phyloP scores from a whole-genome alignment of 495 filamentous ascomycete species.

The Podospora fimiseda region DNA sequence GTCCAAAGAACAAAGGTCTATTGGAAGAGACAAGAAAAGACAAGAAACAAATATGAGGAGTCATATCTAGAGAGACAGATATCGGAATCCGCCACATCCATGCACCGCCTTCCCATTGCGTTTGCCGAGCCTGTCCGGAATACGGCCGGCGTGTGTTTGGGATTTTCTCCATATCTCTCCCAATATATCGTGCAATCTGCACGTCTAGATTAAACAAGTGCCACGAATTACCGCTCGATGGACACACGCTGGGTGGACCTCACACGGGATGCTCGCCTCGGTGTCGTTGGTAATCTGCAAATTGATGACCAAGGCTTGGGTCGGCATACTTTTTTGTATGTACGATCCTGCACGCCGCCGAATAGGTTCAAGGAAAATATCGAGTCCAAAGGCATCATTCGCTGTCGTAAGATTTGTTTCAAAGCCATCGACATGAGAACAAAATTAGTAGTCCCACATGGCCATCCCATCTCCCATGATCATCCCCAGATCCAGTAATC shows the following conservation, averaged over 20 bases:
- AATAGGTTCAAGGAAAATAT: conserved; percentile 9
- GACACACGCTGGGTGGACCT: conserved; percentile 6
- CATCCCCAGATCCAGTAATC: no score
- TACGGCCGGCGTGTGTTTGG: conserved; percentile 11
- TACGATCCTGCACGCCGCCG: conserved; percentile 14
- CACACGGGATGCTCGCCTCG: conserved; percentile 13
- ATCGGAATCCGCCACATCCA: neutral
- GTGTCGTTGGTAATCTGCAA: neutral
- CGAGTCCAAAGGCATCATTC: conserved; percentile 11
- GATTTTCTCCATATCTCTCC: conserved; percentile 9
- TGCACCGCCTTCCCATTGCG: conserved; percentile 1
- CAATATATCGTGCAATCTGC: conserved; percentile 12
- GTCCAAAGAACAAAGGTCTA: neutral
- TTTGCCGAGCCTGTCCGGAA: conserved; percentile 6
- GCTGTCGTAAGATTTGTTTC: conserved; percentile 10
- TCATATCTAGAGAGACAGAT: conserved; percentile 4
- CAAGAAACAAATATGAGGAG: conserved; percentile 3
- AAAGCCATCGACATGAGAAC: conserved; percentile 10
- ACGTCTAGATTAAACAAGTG: conserved; percentile 10
- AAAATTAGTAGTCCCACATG: neutral
- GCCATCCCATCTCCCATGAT: no score
- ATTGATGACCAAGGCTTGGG: no score
- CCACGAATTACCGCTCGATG: conserved; percentile 1
- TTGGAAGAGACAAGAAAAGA: neutral
- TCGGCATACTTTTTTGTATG: neutral